Evolutionary conservation across 495 filamentous ascomycete genomes (phyloP).

Genomic region (Thozetella sp.): DNA sequence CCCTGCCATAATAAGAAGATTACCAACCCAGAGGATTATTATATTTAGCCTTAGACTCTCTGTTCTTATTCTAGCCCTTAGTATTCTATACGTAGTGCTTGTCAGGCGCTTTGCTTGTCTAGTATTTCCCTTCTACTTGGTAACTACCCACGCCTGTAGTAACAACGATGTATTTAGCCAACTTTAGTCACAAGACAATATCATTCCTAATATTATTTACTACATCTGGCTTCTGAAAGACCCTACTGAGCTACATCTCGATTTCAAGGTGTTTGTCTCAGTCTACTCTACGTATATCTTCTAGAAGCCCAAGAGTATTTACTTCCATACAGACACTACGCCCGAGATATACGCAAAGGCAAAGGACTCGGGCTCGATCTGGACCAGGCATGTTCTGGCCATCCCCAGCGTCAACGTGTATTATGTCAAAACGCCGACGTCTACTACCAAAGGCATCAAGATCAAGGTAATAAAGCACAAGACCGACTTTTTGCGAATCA

Average conservation of each 20-base stretch:
- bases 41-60: too few species aligned
- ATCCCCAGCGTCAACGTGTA: constrained; percentile 12
- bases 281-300: constrained; percentile 20
- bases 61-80: too few species aligned
- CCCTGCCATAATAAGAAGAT: too few species aligned
- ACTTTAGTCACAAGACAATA: background rate
- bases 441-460: constrained; percentile 10
- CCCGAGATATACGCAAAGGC: constrained; percentile 13
- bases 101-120: background rate
- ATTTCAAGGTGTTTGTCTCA: constrained; percentile 20
- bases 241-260: constrained; percentile 13
- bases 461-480: constrained; percentile 15
- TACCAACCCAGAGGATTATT: too few species aligned
- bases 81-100: too few species aligned
- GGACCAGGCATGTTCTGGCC: constrained; percentile 15
- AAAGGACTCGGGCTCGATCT: constrained; percentile 7
- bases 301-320: constrained; percentile 18
- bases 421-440: constrained; percentile 7
- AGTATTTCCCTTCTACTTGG: background rate
- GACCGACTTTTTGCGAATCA: constrained; percentile 18
- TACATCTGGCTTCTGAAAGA: constrained; percentile 24
- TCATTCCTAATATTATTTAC: constrained; percentile 26
- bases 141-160: background rate
- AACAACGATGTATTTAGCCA: background rate
- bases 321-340: constrained; percentile 23